phyloP scores from a whole-genome alignment of 2,329 filamentous ascomycete species.

The Raffaelea albimanens region DNA sequence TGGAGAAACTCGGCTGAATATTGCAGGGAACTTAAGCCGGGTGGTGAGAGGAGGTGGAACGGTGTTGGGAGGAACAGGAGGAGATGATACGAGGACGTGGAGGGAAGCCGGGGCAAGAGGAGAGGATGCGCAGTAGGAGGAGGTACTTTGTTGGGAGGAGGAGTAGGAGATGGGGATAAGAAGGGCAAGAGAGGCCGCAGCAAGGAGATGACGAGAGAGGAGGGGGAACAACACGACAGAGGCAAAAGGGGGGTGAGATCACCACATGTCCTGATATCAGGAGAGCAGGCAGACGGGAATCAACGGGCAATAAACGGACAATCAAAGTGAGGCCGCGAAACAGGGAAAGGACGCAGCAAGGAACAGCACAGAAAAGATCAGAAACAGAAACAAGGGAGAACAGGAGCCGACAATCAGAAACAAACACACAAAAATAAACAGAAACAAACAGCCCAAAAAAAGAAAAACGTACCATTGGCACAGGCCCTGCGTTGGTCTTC shows the following conservation, averaged over 20 bases:
- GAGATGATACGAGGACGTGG: too few relatives aligned
- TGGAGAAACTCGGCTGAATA: too few relatives aligned
- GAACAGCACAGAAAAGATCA: not conserved
- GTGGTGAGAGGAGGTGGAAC: not conserved
- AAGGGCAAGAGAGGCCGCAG: not conserved
- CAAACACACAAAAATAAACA: not conserved
- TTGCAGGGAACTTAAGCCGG: too few relatives aligned
- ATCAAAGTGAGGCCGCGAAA: not conserved
- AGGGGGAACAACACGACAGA: not conserved
- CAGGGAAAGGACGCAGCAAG: not conserved
- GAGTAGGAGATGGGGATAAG: not conserved
- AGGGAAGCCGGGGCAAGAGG: too few relatives aligned
- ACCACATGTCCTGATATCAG: not conserved
- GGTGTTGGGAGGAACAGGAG: too few relatives aligned
- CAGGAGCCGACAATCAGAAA: not conserved
- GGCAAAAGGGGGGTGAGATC: not conserved
- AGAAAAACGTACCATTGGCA: slow-evolving; percentile 64
- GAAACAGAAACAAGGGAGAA: not conserved
- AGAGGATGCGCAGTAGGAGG: too few relatives aligned
- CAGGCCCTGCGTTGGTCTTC: slow-evolving; percentile 66
- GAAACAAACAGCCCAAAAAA: not conserved
- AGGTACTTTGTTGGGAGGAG: not conserved
- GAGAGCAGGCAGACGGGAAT: not conserved
- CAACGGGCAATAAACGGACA: not conserved
- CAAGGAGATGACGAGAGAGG: not conserved